phyloP scores from a whole-genome alignment of 2,329 filamentous ascomycete species.

The Colletotrichum cuscutae region DNA sequence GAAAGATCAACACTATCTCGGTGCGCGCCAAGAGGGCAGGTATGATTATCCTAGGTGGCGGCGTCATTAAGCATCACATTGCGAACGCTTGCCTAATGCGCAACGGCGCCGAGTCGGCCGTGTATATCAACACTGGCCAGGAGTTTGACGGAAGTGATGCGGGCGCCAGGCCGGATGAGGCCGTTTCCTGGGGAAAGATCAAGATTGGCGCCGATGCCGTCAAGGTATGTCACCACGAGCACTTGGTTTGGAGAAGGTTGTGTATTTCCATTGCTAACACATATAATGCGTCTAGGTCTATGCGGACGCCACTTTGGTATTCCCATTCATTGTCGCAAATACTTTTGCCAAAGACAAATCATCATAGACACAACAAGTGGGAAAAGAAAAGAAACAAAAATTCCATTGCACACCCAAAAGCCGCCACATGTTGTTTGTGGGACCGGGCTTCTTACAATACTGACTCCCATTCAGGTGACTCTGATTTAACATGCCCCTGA shows the following conservation, averaged over 20 bases:
- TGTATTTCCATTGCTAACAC: not conserved
- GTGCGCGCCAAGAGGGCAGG: constrained; percentile 88
- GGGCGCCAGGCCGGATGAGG: constrained; percentile 93
- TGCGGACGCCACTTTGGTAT: constrained; percentile 71
- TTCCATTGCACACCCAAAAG: not conserved
- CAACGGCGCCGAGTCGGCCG: constrained; percentile 95
- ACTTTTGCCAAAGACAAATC: constrained; percentile 69
- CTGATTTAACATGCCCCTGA: not conserved
- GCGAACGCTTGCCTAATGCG: constrained; percentile 98
- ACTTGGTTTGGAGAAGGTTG: not conserved
- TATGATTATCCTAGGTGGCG: constrained; percentile 95
- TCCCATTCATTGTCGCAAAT: constrained; percentile 74
- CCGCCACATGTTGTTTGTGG: not conserved
- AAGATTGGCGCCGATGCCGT: constrained; percentile 88
- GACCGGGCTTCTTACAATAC: not conserved
- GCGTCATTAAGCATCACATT: constrained; percentile 98
- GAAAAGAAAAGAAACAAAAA: not conserved
- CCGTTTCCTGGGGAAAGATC: constrained; percentile 99
- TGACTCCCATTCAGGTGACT: too few relatives aligned
- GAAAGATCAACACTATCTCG: constrained; percentile 90
- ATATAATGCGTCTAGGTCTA: constrained; percentile 60
- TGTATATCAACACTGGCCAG: constrained; percentile 97
- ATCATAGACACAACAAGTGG: constrained; percentile 3
- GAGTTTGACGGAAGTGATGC: constrained; percentile 99
- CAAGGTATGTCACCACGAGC: constrained; percentile 69